Base-by-base conservation (phyloP, 495 filamentous ascomycete genomes). In the Haplographium delicatum region DNA sequence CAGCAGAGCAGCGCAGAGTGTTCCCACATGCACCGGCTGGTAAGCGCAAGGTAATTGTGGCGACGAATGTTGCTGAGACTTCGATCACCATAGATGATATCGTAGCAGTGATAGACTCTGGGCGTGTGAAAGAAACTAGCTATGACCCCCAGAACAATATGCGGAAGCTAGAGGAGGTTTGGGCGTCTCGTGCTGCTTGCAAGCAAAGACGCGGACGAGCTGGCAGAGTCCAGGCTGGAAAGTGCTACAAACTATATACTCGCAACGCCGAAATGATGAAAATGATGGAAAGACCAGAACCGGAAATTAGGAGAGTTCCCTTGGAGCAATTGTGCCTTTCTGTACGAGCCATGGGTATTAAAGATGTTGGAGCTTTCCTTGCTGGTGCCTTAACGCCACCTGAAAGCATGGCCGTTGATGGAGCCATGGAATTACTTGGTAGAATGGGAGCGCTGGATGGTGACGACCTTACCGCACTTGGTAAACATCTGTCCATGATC, bases 61-160 rank as follows among this genome's bases (percentile, higher is more conserved):
- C 93, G 1, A 98, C 93, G 13, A 98, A 98, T 57, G 91, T 98
- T 13, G 93, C 93, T 2, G 93, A 98, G 63, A 98, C 93, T 0
- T 97, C 93, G 8, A 97, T 98, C 61, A 98, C 93, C 0, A 98
- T 98, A 44, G 88, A 93, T 50, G 93, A 98, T 59, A 85, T 97
- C 27, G 91, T 97, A 10, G 93, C 90, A 19, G 94, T 98, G 42
- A 94, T 98, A 44, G 93, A 98, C 61, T 90, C 85, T 5, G 93
- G 93, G 15, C 81, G 87, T 25, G 91, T 98, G 18, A 97, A 97
- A 64, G 93, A 98, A 67, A 97, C 91, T 0, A 90, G 84, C 57
- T 98, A 91, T 58, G 91, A 96, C 64, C 82, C 90, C 0, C 82
- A 85, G 50, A 91, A 86, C 65, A 95, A 95, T 65, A 93, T 97